Evolutionary conservation across 768 basidiomycete species (phyloP).

Genomic region (Leccinum subgranulosum): DNA sequence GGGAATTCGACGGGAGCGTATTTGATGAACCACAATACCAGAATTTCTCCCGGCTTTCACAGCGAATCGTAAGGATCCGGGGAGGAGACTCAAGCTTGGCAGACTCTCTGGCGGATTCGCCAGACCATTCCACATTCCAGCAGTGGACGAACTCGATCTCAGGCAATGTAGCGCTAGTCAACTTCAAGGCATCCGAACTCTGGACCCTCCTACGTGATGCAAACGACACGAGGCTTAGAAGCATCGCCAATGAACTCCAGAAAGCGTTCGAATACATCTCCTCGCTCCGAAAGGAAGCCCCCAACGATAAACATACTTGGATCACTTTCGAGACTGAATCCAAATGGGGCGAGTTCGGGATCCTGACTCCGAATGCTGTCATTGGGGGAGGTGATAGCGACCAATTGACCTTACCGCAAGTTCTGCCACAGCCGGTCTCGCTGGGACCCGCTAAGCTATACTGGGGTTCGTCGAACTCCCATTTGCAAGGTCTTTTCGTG

Average conservation of each 20-base stretch:
- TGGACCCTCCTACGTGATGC: neutral
- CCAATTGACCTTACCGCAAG: neutral
- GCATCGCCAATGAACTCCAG: neutral
- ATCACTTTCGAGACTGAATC: neutral
- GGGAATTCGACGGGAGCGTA: neutral
- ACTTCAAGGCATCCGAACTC: neutral
- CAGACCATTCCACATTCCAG: neutral
- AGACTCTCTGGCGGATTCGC: neutral
- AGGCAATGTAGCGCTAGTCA: neutral
- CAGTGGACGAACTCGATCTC: neutral
- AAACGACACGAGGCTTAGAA: neutral
- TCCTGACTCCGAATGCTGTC: neutral
- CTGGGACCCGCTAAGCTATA: neutral
- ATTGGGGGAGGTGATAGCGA: neutral
- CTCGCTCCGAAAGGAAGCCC: neutral
- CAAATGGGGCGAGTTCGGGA: neutral
- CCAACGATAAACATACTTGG: neutral
- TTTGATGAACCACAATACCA: neutral
- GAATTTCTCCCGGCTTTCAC: neutral
- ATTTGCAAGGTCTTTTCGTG: too few relatives aligned
- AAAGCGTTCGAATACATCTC: neutral
- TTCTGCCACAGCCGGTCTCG: neutral
- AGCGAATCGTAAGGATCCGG: neutral
- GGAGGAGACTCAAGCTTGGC: neutral
- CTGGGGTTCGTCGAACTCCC: neutral